Base-by-base conservation (phyloP, 257 asterid genomes). In the Solanum pimpinellifolium region DNA sequence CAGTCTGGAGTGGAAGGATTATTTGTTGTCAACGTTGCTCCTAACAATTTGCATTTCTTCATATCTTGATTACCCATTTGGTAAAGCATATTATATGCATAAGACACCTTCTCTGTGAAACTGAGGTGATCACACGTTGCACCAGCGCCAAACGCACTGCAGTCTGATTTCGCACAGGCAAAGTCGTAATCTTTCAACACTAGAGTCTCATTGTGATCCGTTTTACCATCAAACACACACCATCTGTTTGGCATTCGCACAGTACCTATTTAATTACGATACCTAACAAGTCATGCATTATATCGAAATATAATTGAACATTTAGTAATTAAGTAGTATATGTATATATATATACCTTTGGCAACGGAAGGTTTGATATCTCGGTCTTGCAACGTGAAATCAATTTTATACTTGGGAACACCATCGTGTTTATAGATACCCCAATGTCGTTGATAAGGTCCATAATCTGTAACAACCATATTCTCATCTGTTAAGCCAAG, bases 181-280 rank as follows among this genome's bases (percentile, higher is more conserved):
- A 4, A 74, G 7, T 27, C 52, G 15, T 73, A 35, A 47, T 60
- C 56, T 29, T 1, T 0, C 29, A 20, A 52, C 83, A 90, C 59
- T 25, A 27, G 31, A 0, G 10, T 20, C 14, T 27, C 18, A 8
- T 87, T 85, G 3, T 76, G 41, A 6, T 78, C 20, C 2, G 72
- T 69, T 62, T 27, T 78, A 7, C 35, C 88, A 10, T 87, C 86
- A 88, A 66, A 92, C 49, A 91, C 87, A 86, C 91, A 91, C 93
- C 94, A 93, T 15, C 93, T 84, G 0, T 82, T 52, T 33, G 91
- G 95, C 94, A 93, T 90, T 21, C 41, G 76, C 87, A 62, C 83
- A 74, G 87, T 87, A 78, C 84, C 84, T 78, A 23, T 77, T 44
- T 33, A 33, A 33, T 33, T 23, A 77, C 13, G 9, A 21, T 76